These are phyloP conservation scores for Andrographis paniculata DNA, from an alignment of 305 asterid species.

Conservation along the genomic window DNA sequence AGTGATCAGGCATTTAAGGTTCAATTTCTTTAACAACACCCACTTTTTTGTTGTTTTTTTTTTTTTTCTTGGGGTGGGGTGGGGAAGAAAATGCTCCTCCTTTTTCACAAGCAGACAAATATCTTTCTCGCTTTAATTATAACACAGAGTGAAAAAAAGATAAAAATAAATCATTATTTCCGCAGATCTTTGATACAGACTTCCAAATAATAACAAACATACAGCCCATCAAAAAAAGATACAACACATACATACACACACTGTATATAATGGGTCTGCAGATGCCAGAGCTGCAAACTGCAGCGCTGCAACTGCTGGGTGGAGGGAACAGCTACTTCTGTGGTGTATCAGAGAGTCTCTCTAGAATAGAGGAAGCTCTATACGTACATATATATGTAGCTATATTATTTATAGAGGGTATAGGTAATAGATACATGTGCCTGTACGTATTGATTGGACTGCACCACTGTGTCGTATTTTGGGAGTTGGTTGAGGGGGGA, in stretches of 20 bases:
- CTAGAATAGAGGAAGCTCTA: slow-evolving; percentile 2
- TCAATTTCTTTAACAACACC: not conserved
- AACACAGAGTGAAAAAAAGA: not conserved
- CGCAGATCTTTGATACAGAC: not conserved
- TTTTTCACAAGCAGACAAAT: slow-evolving; percentile 3
- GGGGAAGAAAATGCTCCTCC: not conserved
- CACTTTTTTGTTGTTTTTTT: not conserved
- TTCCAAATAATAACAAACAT: not conserved
- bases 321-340: slow-evolving; percentile 48
- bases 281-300: slow-evolving; percentile 42
- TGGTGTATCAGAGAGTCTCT: slow-evolving; percentile 27
- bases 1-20: not conserved
- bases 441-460: slow-evolving; percentile 32
- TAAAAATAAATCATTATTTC: not conserved
- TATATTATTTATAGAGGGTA: not conserved
- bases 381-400: slow-evolving; percentile 8
- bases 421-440: not conserved
- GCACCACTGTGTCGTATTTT: slow-evolving; percentile 21
- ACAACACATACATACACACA: slow-evolving; percentile 11
- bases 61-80: too few relatives aligned
- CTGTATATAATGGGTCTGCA: slow-evolving; percentile 27
- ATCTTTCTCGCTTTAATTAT: not conserved
- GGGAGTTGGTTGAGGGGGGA: slow-evolving; percentile 38
- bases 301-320: slow-evolving; percentile 59
- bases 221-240: not conserved